Conservation (phyloP, 768 basidiomycete genomes). For the Tylopilus subfusipes region DNA sequence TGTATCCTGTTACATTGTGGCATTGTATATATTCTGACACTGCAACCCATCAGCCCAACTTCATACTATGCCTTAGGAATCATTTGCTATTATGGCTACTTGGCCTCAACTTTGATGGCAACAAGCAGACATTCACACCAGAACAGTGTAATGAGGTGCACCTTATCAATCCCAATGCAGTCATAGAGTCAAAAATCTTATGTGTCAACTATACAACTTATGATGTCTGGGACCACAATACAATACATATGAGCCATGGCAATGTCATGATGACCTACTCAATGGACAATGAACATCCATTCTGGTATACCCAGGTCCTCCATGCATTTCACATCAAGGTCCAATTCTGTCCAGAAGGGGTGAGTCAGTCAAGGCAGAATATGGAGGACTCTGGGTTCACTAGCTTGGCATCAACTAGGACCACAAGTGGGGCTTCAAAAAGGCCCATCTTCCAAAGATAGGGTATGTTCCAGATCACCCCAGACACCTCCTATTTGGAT, state of each 20-base stretch:
- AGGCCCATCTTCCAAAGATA: background rate
- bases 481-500: background rate
- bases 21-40: too few species aligned
- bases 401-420: background rate
- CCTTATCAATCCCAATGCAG: background rate
- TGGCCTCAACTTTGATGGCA: background rate
- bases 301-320: slow-evolving; percentile 3
- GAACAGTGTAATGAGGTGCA: background rate
- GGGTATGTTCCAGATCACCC: background rate
- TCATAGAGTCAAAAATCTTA: background rate
- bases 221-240: background rate
- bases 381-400: background rate
- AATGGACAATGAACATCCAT: slow-evolving; percentile 12
- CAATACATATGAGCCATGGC: background rate
- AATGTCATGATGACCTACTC: slow-evolving; percentile 12
- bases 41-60: background rate
- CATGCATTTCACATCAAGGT: background rate
- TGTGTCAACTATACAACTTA: background rate
- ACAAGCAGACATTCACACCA: slow-evolving; percentile 8
- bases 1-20: too few species aligned
- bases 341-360: background rate
- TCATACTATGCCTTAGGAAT: background rate
- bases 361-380: background rate
- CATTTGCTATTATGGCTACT: background rate
- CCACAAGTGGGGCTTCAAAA: background rate